A percentile compares a stretch with the other conserved stretches of the same genome.
These are phyloP conservation scores for Triticum timopheevii DNA, from an alignment of 176 grass and related monocot species.

Conservation along the genomic window DNA sequence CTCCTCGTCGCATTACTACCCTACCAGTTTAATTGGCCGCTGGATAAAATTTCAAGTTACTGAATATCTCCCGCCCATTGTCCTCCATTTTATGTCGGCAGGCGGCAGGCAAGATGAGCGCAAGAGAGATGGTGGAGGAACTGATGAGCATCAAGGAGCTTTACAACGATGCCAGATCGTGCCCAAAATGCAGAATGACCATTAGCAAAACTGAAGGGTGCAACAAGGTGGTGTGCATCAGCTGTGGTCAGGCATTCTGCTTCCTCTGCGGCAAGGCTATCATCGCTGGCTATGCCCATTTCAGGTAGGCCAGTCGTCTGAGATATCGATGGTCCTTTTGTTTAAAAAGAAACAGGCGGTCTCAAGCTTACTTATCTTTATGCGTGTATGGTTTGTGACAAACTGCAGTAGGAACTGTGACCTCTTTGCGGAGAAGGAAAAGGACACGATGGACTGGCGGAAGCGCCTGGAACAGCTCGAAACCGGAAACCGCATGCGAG, in stretches of 20 bases:
- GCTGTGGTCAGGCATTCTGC: conserved; percentile 56
- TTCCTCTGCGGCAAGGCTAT: conserved; percentile 49
- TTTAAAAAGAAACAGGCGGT: not conserved
- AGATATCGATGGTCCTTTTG: not conserved
- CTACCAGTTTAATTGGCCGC: not conserved
- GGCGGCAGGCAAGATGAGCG: not conserved
- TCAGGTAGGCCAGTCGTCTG: conserved; percentile 14
- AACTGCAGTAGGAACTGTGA: conserved; percentile 5
- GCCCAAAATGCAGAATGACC: conserved; percentile 8
- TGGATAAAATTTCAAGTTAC: not conserved
- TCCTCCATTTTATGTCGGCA: not conserved
- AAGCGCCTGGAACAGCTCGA: not conserved
- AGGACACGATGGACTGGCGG: not conserved
- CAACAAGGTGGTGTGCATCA: conserved; percentile 51
- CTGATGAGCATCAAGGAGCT: not conserved
- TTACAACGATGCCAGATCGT: not conserved
- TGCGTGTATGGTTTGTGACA: not conserved
- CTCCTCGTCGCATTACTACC: not conserved
- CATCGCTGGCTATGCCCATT: conserved; percentile 41
- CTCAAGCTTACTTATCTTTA: not conserved
- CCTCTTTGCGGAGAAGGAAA: not conserved
- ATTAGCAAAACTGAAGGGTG: conserved; percentile 12
- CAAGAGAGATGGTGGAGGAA: not conserved
- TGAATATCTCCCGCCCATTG: not conserved
- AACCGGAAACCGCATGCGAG: not conserved